Base-by-base conservation (phyloP, 2,329 filamentous ascomycete species). In the Trichoderma sp. region DNA sequence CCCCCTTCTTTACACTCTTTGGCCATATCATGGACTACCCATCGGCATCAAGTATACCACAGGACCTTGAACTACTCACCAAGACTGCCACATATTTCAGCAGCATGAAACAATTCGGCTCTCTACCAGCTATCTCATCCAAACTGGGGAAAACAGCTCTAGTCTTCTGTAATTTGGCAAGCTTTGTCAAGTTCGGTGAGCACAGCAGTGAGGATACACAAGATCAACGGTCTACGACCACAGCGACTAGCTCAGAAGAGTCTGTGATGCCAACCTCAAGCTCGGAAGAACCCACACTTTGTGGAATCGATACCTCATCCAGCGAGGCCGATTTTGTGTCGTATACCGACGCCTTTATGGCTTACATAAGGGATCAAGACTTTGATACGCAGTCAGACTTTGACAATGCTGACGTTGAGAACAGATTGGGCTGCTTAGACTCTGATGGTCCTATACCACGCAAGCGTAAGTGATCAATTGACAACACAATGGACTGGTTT, bases 1-100 rank as follows among this genome's bases (percentile, higher is more conserved):
- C 64, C 4, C 64, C 64, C 32, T 67, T 67, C 45, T 67, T 67
- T 34, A 57, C 56, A 19, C 13, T 67, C 2, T 67, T 67, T 25
- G 15, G 56, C 3, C 32, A 57, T 19, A 34, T 67, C 1, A 52
- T 67, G 17, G 42, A 53, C 10, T 4, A 45, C 53, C 64, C 64
- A 3, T 53, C 37, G 13, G 57, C 45, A 19, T 4, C 34, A 50
- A 50, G 32, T 29, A 59, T 25, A 5, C 32, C 52, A 1, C 32
- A 60, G n/a, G 64, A 67, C 34, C 34, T 67, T 3, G 32, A 59
- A n/a, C 27, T 61, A 2, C 57, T 67, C 17, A 37, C 29, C 9
- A 42, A 27, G 25, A 67, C 65, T 15, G 48, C 39, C 17, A 59
- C 35, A n/a, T 67, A 61, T 35, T 67, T 67, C 29, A 56, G 13